These are phyloP conservation scores for Pichia sp. DNA, from an alignment of 1,139 yeast species.

Conservation along the genomic window DNA sequence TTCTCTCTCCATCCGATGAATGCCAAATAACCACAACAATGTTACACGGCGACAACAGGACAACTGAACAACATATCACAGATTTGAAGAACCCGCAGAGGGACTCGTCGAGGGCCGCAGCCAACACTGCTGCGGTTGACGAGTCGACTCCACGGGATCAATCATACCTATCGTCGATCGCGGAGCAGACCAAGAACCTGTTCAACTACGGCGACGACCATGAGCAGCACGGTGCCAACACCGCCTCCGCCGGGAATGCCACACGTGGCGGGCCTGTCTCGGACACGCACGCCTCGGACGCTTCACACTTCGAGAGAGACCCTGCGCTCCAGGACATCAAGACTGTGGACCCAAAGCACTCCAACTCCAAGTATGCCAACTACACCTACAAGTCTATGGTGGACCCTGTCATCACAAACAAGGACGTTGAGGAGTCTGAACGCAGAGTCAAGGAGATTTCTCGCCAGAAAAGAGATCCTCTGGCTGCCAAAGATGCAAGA, in stretches of 20 bases:
- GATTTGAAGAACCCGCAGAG: neutral
- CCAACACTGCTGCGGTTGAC: neutral
- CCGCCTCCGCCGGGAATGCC: neutral
- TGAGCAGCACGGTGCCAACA: neutral
- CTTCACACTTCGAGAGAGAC: neutral
- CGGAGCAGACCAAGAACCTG: conserved; percentile 9
- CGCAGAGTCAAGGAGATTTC: conserved; percentile 7
- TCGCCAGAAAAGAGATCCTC: neutral
- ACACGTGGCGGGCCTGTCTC: neutral
- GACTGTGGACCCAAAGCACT: neutral
- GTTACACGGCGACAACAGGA: neutral
- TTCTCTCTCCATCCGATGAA: no score
- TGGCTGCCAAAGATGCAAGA: neutral
- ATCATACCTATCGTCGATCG: conserved; percentile 8
- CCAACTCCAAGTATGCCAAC: conserved; percentile 15
- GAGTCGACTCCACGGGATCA: conserved; percentile 14
- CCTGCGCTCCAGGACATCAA: neutral
- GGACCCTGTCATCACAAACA: conserved; percentile 23
- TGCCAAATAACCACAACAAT: neutral
- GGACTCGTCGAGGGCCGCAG: neutral
- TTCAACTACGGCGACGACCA: conserved; percentile 1
- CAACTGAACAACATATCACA: neutral
- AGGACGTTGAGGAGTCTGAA: conserved; percentile 18
- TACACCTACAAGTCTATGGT: conserved; percentile 25
- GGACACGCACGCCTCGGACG: neutral